Conservation (phyloP, 352 stramenopile species). For the Pythium rhizo-oryzae region DNA sequence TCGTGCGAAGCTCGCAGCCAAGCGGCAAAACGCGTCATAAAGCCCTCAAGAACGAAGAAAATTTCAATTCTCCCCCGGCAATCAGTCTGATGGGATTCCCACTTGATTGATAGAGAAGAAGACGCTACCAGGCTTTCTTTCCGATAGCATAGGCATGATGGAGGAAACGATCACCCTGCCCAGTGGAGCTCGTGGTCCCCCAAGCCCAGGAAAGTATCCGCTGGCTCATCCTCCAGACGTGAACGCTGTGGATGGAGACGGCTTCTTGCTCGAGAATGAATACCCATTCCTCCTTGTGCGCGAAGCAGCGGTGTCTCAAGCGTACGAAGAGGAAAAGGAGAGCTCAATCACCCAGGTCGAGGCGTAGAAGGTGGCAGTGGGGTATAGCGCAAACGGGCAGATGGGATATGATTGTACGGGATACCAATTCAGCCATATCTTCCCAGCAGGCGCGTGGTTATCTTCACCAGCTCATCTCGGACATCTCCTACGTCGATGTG, state of each 20-base stretch:
- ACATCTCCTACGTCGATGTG: slow-evolving; percentile 27
- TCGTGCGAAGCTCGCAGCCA: slow-evolving; percentile 61
- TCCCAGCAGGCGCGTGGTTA: neutral
- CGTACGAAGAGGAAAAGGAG: slow-evolving; percentile 9
- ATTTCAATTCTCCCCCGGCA: neutral
- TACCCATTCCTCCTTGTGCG: slow-evolving; percentile 35
- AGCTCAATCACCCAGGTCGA: slow-evolving; percentile 2
- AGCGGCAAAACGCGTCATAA: neutral
- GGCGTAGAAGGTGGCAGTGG: slow-evolving; percentile 5
- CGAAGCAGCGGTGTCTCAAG: slow-evolving; percentile 3
- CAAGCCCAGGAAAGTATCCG: slow-evolving; percentile 20
- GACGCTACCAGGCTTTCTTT: no score
- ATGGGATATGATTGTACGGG: slow-evolving; percentile 9
- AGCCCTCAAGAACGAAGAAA: neutral
- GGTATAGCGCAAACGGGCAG: neutral
- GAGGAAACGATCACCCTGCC: slow-evolving; percentile 18
- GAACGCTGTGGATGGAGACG: slow-evolving; percentile 25
- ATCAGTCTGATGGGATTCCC: neutral
- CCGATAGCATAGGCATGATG: neutral
- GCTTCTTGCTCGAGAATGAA: slow-evolving; percentile 28
- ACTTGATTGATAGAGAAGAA: neutral
- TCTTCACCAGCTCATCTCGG: slow-evolving; percentile 19
- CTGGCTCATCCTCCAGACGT: slow-evolving; percentile 27
- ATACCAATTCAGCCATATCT: slow-evolving; percentile 20
- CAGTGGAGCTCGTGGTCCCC: slow-evolving; percentile 8